Conservation (phyloP, 306 rosid genomes). For the Vigna reflexopilosa region DNA sequence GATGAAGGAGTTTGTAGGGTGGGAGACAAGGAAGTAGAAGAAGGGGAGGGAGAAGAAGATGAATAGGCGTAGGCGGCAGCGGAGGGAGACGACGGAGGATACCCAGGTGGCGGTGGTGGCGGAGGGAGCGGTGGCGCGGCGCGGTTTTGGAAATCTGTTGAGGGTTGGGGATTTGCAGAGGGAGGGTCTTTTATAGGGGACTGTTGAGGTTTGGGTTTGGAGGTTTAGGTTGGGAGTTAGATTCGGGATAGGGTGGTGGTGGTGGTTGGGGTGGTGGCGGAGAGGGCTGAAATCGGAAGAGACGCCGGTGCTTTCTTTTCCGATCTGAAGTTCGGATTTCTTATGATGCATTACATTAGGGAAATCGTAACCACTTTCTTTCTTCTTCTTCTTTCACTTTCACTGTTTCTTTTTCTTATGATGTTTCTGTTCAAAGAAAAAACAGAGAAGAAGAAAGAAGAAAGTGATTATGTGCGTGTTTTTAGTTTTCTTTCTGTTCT, state of each 20-base stretch:
- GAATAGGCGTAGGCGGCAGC: constrained; percentile 48
- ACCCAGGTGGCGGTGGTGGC: not conserved
- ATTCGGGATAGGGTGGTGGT: not conserved
- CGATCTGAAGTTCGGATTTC: constrained; percentile 55
- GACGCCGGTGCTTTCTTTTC: constrained; percentile 51
- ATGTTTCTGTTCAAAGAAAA: too few species aligned
- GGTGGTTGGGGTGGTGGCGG: not conserved
- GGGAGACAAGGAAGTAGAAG: constrained; percentile 56
- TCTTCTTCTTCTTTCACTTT: too few species aligned
- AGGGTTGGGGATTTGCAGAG: constrained; percentile 14
- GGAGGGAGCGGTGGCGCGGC: not conserved
- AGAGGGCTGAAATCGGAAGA: constrained; percentile 51
- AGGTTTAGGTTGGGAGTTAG: not conserved
- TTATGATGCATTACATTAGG: constrained; percentile 54
- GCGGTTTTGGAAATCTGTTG: not conserved
- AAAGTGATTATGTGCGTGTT: too few species aligned
- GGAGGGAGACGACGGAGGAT: constrained; percentile 5
- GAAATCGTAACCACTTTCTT: not conserved
- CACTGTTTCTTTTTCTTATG: too few species aligned
- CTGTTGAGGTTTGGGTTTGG: not conserved
- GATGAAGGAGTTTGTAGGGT: constrained; percentile 53
- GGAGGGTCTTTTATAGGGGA: not conserved
- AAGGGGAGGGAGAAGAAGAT: constrained; percentile 64
- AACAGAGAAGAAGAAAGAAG: too few species aligned
- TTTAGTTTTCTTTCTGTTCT: too few species aligned